Evolutionary conservation across 441 rosid species (phyloP), one percentile per base, ranked within the genome.

Genomic region (Heliophila coronopifolia): DNA sequence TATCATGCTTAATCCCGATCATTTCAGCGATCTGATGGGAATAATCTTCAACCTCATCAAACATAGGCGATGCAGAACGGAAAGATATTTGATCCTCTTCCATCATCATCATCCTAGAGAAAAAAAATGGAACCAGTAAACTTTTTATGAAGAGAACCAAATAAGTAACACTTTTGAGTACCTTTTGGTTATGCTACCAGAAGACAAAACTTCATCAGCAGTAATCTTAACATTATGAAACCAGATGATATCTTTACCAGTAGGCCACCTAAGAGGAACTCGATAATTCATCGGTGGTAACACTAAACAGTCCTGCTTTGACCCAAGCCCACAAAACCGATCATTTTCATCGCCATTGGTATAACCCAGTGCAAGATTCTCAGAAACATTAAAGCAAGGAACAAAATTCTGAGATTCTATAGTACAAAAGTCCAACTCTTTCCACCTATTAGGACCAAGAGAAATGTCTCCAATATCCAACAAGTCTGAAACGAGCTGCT

Each of bases 181-280:
- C 98, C 99, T 82, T 74, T 93, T 89, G 58, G 86, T 89, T 53
- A 89, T 63, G 67, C 97, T 86, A 49, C 97, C 99, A 26, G 97
- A 93, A 48, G 97, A 80, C 66, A 93, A 80, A 2, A 93, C 93
- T 73, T 93, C 91, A 38, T 89, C 76, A 51, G 96, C 96, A 38
- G 87, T 82, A 59, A 93, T 86, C 62, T 81, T 82, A 44, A 84
- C 99, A 72, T 93, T 93, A n/a, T 78, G 57, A 67, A 69, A 74
- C 99, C 99, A 93, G 12, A 86, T 89, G 28, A 93, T 68, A 71
- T 93, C 99, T 69, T 76, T 84, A 54, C 99, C 99, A 13, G 92
- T 84, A 5, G 97, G 97, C 99, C 99, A 93, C 62, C 95, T 76
- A 63, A 89, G 92, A 67, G 99, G 99, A 53, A 86, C 69, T 66